Conservation (phyloP, 306 rosid genomes). For the Cicer pinnatifidum region DNA sequence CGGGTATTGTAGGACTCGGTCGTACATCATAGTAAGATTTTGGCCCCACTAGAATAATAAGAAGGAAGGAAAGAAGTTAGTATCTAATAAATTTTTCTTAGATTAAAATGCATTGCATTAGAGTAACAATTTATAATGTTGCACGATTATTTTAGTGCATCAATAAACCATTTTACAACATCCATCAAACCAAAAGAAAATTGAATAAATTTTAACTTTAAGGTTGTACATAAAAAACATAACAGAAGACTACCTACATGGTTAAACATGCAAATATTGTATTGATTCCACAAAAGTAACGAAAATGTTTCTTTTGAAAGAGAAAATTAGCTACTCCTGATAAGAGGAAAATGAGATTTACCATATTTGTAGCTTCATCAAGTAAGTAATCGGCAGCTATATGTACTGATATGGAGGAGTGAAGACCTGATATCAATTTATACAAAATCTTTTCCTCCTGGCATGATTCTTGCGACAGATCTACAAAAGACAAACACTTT, state of each 20-base stretch:
- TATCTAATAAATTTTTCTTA: slow-evolving; percentile 10
- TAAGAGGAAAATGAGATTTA: slow-evolving; percentile 43
- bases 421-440: slow-evolving; percentile 98
- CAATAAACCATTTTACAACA: neutral
- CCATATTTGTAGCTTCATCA: slow-evolving; percentile 72
- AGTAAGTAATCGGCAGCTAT: slow-evolving; percentile 87
- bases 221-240: neutral
- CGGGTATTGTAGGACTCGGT: slow-evolving; percentile 79
- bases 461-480: slow-evolving; percentile 79
- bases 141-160: neutral
- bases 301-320: slow-evolving; percentile 19
- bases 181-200: neutral
- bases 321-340: slow-evolving; percentile 20
- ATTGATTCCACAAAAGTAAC: slow-evolving; percentile 32
- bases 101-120: neutral
- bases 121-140: slow-evolving; percentile 10
- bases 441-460: slow-evolving; percentile 89
- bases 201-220: neutral
- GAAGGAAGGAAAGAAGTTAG: slow-evolving; percentile 38
- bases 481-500: slow-evolving; percentile 47
- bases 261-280: slow-evolving; percentile 15
- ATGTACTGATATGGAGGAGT: slow-evolving; percentile 94
- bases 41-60: slow-evolving; percentile 81
- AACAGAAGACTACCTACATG: slow-evolving; percentile 9
- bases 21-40: slow-evolving; percentile 76